phyloP scores from a whole-genome alignment of 2,329 filamentous ascomycete genomes.

The Emmonsiellopsis sp. region DNA sequence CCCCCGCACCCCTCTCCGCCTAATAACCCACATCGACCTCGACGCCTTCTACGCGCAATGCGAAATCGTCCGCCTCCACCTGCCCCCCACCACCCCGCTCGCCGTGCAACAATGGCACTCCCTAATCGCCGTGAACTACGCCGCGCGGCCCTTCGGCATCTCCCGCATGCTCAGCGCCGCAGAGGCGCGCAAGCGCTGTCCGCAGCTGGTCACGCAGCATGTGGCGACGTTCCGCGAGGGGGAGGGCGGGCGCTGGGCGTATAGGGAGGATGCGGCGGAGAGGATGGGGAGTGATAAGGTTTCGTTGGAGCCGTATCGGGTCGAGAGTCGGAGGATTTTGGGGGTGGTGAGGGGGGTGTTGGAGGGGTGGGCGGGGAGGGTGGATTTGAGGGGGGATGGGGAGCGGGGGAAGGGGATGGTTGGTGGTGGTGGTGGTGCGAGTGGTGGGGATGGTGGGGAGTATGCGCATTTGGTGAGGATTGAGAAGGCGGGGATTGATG shows the following conservation, averaged over 20 bases:
- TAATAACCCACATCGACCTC: conserved; percentile 85
- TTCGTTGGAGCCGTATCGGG: conserved; percentile 81
- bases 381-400: conserved; percentile 48
- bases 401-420: conserved; percentile 14
- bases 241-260: conserved; percentile 75
- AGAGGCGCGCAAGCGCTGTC: conserved; percentile 82
- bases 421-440: not conserved
- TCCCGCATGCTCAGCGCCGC: conserved; percentile 65
- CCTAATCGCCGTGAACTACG: conserved; percentile 93
- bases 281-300: conserved; percentile 87
- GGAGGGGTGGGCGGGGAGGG: conserved; percentile 48
- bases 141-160: conserved; percentile 72
- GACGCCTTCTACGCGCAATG: conserved; percentile 98
- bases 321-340: conserved; percentile 75
- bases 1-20: conserved; percentile 66
- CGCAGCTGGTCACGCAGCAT: conserved; percentile 75
- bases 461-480: conserved; percentile 44
- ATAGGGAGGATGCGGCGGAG: conserved; percentile 68
- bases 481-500: conserved; percentile 92
- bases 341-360: conserved; percentile 65
- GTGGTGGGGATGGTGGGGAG: conserved; percentile 6
- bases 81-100: conserved; percentile 66
- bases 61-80: conserved; percentile 76
- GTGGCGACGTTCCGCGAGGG: conserved; percentile 93
- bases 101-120: conserved; percentile 95